phyloP scores from a whole-genome alignment of 148 eudicot species.

The Linanthus parryae region DNA sequence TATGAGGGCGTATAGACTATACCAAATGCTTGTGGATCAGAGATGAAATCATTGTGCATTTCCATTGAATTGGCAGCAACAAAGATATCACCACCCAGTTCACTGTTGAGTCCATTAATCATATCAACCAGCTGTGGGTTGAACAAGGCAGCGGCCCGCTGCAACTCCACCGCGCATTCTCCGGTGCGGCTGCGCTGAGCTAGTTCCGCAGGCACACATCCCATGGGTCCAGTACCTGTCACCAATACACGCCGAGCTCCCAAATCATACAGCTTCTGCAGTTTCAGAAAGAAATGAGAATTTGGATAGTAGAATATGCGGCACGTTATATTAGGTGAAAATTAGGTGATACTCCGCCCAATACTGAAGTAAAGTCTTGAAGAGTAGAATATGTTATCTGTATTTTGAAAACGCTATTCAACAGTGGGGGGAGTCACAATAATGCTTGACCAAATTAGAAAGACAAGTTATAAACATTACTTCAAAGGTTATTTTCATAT shows the following conservation, averaged over 20 bases:
- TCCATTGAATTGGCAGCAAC: constrained; percentile 23
- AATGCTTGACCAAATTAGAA: too few relatives aligned
- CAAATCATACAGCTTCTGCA: constrained; percentile 28
- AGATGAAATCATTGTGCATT: constrained; percentile 26
- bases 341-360: too few relatives aligned
- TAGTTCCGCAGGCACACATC: constrained; percentile 39
- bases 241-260: constrained; percentile 39
- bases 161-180: constrained; percentile 23
- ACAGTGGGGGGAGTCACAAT: too few relatives aligned
- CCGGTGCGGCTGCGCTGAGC: constrained; percentile 26
- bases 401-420: too few relatives aligned
- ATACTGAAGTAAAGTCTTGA: too few relatives aligned
- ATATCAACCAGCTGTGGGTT: constrained; percentile 33
- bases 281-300: background rate
- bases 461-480: too few relatives aligned
- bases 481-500: too few relatives aligned
- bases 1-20: background rate
- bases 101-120: constrained; percentile 18
- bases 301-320: too few relatives aligned
- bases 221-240: constrained; percentile 45
- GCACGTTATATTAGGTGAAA: too few relatives aligned
- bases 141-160: constrained; percentile 27
- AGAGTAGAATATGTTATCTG: too few relatives aligned
- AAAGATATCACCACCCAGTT: constrained; percentile 22
- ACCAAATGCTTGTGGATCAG: constrained; percentile 28